A percentile compares a stretch with the other conserved stretches of the same genome.
Conservation (phyloP, 441 rosid genomes). For the Croton setiger region DNA sequence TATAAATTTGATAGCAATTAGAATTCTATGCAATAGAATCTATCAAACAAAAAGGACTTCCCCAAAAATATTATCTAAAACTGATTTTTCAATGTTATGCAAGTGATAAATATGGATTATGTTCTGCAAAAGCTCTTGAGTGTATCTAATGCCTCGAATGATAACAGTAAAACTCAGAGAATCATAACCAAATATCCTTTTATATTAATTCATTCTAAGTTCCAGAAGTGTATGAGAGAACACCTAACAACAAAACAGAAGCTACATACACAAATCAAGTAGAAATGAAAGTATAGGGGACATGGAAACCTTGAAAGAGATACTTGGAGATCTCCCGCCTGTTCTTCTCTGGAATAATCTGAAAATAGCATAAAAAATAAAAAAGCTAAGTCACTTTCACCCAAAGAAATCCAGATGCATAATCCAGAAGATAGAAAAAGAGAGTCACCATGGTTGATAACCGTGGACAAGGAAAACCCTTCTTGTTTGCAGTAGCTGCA, state of each 20-base stretch:
- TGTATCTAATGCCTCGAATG: neutral
- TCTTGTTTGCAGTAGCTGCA: constrained; percentile 11
- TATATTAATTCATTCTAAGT: neutral
- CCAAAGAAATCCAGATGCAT: neutral
- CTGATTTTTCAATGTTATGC: neutral
- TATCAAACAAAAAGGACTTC: too few relatives aligned
- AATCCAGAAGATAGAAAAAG: neutral
- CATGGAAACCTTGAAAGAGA: constrained; percentile 72
- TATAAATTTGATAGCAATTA: too few relatives aligned
- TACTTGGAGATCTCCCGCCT: constrained; percentile 91
- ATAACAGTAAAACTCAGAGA: neutral
- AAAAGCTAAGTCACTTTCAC: neutral
- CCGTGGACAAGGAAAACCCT: neutral
- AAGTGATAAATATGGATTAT: neutral
- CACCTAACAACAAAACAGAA: neutral
- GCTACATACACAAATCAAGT: neutral
- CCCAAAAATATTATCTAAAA: too few relatives aligned
- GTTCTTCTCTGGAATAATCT: constrained; percentile 89
- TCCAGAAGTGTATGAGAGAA: neutral
- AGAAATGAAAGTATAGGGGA: neutral
- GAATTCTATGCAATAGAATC: too few relatives aligned
- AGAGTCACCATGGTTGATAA: constrained; percentile 30
- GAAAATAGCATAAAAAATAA: constrained; percentile 13
- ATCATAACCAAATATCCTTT: neutral
- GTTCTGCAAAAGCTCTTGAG: neutral